A percentile compares a stretch with the other conserved stretches of the same genome.
Evolutionary conservation across 441 rosid species (phyloP).

Genomic region (Pelargonium australe): DNA sequence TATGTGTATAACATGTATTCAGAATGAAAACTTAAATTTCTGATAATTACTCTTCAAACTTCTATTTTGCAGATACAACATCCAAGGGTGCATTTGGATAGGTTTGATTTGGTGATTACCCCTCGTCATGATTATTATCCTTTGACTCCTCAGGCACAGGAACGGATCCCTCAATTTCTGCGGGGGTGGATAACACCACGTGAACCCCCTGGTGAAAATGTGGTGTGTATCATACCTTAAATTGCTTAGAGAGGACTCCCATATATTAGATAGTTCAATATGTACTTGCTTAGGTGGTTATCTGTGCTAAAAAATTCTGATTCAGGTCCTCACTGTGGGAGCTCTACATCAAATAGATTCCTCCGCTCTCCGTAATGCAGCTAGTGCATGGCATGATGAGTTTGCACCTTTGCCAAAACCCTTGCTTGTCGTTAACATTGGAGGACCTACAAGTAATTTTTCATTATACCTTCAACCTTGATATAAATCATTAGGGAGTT

Average conservation of each 20-base stretch:
- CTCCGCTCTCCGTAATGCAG: conserved; percentile 63
- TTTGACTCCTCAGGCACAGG: conserved; percentile 60
- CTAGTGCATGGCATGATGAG: conserved; percentile 79
- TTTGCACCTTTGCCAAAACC: conserved; percentile 80
- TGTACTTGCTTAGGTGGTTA: not conserved
- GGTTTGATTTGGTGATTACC: conserved; percentile 88
- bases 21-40: not conserved
- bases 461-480: not conserved
- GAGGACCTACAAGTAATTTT: conserved; percentile 73
- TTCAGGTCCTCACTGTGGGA: conserved; percentile 76
- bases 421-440: conserved; percentile 77
- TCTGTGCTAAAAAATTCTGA: conserved; percentile 13
- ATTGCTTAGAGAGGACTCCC: not conserved
- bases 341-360: conserved; percentile 84
- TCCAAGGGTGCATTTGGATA: conserved; percentile 65
- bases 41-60: not conserved
- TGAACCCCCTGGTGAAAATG: conserved; percentile 70
- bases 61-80: conserved; percentile 62
- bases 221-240: conserved; percentile 41
- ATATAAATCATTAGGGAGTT: not conserved
- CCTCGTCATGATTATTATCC: conserved; percentile 89
- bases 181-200: conserved; percentile 75
- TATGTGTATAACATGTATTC: not conserved
- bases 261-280: not conserved
- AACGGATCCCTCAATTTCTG: conserved; percentile 62